Conservation (phyloP, 352 stramenopile species). For the Paralagenidium karlingii region DNA sequence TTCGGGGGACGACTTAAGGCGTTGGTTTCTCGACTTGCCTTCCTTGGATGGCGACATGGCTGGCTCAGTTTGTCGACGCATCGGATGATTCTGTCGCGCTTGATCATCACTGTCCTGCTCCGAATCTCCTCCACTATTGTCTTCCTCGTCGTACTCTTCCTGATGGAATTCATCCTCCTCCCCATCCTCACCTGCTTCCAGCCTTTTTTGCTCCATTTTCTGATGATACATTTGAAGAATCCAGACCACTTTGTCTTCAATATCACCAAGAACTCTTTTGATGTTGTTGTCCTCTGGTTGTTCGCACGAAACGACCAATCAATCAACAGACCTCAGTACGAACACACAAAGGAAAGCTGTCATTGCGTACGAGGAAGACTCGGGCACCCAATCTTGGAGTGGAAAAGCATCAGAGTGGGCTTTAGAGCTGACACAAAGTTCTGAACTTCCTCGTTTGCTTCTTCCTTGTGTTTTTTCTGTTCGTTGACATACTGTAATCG, state of each 20-base stretch:
- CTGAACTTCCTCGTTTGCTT: conserved; percentile 55
- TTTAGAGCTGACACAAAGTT: conserved; percentile 49
- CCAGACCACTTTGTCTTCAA: conserved; percentile 59
- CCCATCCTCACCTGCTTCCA: conserved; percentile 7
- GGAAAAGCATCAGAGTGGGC: conserved; percentile 38
- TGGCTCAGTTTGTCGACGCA: too few relatives aligned
- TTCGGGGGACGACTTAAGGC: background rate
- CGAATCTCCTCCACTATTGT: too few relatives aligned
- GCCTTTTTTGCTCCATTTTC: conserved; percentile 37
- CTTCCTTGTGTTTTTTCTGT: conserved; percentile 65
- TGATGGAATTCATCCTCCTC: background rate
- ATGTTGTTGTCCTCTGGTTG: conserved; percentile 40
- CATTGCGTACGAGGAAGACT: conserved; percentile 34
- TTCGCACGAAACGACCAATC: background rate
- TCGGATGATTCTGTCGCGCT: too few relatives aligned
- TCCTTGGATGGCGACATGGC: too few relatives aligned
- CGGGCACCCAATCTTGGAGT: conserved; percentile 57
- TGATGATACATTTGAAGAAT: conserved; percentile 52
- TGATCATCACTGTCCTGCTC: too few relatives aligned
- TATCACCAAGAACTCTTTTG: conserved; percentile 59
- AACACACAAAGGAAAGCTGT: background rate
- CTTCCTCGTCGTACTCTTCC: background rate
- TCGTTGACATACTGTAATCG: conserved; percentile 33
- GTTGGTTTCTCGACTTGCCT: too few relatives aligned
- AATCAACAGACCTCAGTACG: background rate